Evolutionary conservation across 129 eudicot genomes (phyloP), one percentile per base, ranked within the genome.

Genomic region (Heracleum sosnowskyi): DNA sequence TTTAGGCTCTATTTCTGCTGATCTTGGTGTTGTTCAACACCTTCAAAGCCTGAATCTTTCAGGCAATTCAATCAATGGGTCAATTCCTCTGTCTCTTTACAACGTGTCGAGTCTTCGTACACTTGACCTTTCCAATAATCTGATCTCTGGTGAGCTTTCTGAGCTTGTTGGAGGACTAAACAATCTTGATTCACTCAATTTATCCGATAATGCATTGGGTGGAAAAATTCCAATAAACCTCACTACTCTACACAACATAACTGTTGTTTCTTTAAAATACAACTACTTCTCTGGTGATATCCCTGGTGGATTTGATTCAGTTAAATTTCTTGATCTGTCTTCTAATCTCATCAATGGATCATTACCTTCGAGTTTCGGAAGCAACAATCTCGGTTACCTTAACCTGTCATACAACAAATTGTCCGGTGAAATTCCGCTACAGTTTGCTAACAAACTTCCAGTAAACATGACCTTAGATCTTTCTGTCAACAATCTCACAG

Each of bases 51-150:
- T 96, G 1, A 87, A 96, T 72, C 84, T 96, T 57, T 92, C 99
- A 31, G 86, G 86, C 77, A 96, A 96, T 82, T 90, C 96, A 33
- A 84, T 96, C 36, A 92, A 96, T 41, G 99, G 99, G 45, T 88
- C 99, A 0, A 79, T 96, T 28, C 97, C 97, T 4, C 12, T 66
- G 17, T 74, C 92, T 26, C 79, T 96, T 3, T 92, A 84, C 71
- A 79, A 78, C 45, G 84, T 87, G 10, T 70, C 91, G 0, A 79
- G 81, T 71, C 89, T 96, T 33, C 83, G 82, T 46, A 24, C 64
- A 24, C 89, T 96, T 74, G 97, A 96, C 78, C 76, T 96, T 28
- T 89, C 97, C 5, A 83, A 90, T 74, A 96, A 92, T 76, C 69
- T 87, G 77, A 82, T 96, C 83, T 90, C 99, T 69, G 97, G 97